Percentiles rank a stretch among this genome's conserved stretches.
phyloP scores from a whole-genome alignment of 345 rosid species.

The Carallia brachiata region DNA sequence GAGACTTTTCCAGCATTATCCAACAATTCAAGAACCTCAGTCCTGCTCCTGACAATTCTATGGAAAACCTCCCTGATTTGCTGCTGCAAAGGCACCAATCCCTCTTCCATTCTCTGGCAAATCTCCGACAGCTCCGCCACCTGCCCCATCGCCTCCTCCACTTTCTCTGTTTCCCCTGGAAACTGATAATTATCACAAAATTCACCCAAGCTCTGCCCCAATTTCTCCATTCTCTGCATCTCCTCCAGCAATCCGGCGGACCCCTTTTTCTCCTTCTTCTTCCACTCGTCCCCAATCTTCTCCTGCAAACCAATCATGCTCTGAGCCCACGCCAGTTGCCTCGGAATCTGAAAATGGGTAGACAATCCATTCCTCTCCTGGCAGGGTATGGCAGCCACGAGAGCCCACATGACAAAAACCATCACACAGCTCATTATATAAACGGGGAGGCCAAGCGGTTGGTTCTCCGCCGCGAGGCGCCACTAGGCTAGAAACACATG shows the following conservation, averaged over 20 bases:
- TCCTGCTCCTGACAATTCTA: slow-evolving; percentile 86
- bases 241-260: slow-evolving; percentile 77
- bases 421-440: slow-evolving; percentile 66
- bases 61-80: slow-evolving; percentile 95
- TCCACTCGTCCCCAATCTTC: slow-evolving; percentile 94
- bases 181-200: slow-evolving; percentile 65
- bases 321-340: slow-evolving; percentile 75
- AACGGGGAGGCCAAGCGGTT: slow-evolving; percentile 51
- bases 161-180: slow-evolving; percentile 61
- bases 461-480: no score
- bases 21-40: slow-evolving; percentile 65
- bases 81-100: slow-evolving; percentile 75
- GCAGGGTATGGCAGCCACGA: slow-evolving; percentile 90
- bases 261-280: slow-evolving; percentile 94
- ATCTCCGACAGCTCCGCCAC: slow-evolving; percentile 73
- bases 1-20: slow-evolving; percentile 52
- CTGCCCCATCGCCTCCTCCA: slow-evolving; percentile 49
- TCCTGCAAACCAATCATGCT: slow-evolving; percentile 64
- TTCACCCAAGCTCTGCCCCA: slow-evolving; percentile 61
- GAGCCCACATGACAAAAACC: slow-evolving; percentile 73
- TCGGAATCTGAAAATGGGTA: slow-evolving; percentile 69
- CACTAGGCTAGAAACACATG: no score
- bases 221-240: slow-evolving; percentile 79
- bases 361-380: slow-evolving; percentile 82
- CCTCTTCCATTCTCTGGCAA: slow-evolving; percentile 76